Conservation (phyloP, 805 yeast genomes). For the Nakazawaea laoshanensis region DNA sequence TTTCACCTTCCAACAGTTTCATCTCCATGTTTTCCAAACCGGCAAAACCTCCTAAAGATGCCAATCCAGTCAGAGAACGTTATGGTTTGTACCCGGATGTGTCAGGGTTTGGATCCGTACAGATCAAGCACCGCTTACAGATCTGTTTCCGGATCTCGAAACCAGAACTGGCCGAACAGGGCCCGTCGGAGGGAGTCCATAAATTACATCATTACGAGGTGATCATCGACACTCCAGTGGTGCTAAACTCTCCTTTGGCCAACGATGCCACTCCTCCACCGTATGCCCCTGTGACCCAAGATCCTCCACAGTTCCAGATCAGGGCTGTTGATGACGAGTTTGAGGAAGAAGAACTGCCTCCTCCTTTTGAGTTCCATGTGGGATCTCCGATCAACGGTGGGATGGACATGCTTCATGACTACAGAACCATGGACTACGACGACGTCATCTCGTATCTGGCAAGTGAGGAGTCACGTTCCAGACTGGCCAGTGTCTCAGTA, state of each 20-base stretch:
- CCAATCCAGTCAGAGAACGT: conserved; percentile 3
- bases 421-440: background rate
- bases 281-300: conserved; percentile 1
- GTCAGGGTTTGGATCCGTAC: conserved; percentile 52
- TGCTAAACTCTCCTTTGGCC: conserved; percentile 34
- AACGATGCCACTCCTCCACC: conserved; percentile 10
- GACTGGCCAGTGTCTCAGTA: background rate
- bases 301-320: background rate
- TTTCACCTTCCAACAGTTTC: conserved; percentile 4
- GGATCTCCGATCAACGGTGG: conserved; percentile 7
- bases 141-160: conserved; percentile 61
- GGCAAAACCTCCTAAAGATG: background rate
- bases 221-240: conserved; percentile 69
- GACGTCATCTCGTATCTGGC: background rate
- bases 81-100: conserved; percentile 48
- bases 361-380: conserved; percentile 7
- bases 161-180: conserved; percentile 32
- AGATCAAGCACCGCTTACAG: conserved; percentile 60
- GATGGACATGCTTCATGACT: background rate
- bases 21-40: conserved; percentile 4
- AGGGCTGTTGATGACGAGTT: conserved; percentile 10
- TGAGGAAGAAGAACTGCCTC: conserved; percentile 7
- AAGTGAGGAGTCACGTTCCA: background rate
- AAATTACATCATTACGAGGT: conserved; percentile 72
- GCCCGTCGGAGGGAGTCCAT: conserved; percentile 19